A percentile compares a stretch with the other conserved stretches of the same genome.
phyloP scores from a whole-genome alignment of 108 stramenopile genomes.

The Nitzschia inconspicua region DNA sequence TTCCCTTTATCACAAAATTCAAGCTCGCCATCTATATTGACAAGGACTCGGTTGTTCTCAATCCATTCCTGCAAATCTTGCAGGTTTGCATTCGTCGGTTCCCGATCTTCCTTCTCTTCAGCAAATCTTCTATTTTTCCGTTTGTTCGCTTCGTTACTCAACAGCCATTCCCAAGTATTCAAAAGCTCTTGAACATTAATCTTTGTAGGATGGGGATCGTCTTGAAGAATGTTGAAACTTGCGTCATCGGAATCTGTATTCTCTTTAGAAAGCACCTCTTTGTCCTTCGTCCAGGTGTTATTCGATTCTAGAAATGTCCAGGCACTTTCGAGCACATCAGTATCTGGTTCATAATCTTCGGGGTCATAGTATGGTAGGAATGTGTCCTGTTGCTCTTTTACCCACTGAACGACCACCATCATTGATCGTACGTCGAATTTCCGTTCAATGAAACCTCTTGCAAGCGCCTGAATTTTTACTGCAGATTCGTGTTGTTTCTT shows the following conservation, averaged over 20 bases:
- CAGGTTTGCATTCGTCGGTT: too few species aligned
- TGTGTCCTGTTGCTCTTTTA: conserved; percentile 4
- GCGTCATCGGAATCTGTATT: too few species aligned
- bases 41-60: too few species aligned
- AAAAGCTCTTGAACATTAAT: conserved; percentile 5
- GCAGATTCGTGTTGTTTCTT: neutral
- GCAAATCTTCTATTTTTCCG: neutral
- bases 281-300: too few species aligned
- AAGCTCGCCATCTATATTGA: too few species aligned
- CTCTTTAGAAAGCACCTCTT: too few species aligned
- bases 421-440: conserved; percentile 9
- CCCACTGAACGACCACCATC: conserved; percentile 4
- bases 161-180: conserved; percentile 16
- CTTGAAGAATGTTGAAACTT: too few species aligned
- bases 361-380: too few species aligned
- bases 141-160: neutral
- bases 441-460: conserved; percentile 15
- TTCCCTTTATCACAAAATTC: too few species aligned
- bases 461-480: conserved; percentile 14
- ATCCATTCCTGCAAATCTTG: too few species aligned
- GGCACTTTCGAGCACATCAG: conserved; percentile 4
- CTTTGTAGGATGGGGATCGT: neutral
- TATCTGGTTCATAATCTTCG: conserved; percentile 7
- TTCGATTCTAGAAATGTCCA: conserved; percentile 4
- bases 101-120: too few species aligned